These are phyloP conservation scores for Colletotrichum orchidophilum DNA, from an alignment of 2,329 filamentous ascomycete genomes.

Conservation along the genomic window DNA sequence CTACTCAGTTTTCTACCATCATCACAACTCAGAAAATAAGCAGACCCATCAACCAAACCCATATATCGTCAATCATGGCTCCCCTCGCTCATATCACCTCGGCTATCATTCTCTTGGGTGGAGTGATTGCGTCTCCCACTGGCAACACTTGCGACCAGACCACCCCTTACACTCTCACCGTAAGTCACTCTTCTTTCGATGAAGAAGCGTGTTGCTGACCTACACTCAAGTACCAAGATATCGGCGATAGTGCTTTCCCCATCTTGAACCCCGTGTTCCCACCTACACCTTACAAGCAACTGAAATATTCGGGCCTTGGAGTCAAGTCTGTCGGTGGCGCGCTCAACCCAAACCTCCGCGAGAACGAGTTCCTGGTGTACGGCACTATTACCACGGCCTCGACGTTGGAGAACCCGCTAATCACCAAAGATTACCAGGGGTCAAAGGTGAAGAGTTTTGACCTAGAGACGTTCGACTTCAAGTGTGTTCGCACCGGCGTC, in stretches of 20 bases:
- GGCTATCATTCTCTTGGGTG: not conserved
- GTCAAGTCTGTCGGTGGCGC: not conserved
- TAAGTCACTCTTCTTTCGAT: not conserved
- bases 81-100: not conserved
- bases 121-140: not conserved
- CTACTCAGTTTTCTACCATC: not conserved
- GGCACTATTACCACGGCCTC: not conserved
- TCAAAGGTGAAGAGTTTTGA: not conserved
- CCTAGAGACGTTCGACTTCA: not conserved
- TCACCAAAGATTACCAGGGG: not conserved
- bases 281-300: not conserved
- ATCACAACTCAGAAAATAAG: not conserved
- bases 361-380: not conserved
- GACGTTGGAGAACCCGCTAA: not conserved
- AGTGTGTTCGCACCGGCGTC: not conserved
- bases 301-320: not conserved
- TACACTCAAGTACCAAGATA: not conserved
- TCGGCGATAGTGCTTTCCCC: not conserved
- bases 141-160: not conserved
- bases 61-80: not conserved
- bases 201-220: not conserved
- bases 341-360: not conserved
- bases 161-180: not conserved
- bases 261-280: not conserved
- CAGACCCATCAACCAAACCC: not conserved